Base-by-base conservation (phyloP, 805 yeast genomes). In the Middelhovenomyces tepae region DNA sequence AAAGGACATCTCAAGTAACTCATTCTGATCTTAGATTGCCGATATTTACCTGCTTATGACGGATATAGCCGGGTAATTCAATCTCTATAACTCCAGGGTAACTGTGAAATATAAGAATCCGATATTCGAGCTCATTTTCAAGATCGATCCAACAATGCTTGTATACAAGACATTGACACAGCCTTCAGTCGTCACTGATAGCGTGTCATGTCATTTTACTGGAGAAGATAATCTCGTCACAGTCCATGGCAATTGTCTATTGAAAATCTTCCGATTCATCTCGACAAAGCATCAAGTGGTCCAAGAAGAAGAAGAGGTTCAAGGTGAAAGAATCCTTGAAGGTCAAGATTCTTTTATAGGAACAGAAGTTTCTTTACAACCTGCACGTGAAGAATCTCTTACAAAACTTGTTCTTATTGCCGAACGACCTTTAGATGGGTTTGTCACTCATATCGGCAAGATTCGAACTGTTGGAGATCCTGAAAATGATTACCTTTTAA, bases 351-450 rank as follows among this genome's bases (percentile, higher is more conserved):
- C 45, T 17, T 43, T 43, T 24, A 36, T 38, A 21, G 46, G 36
- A 21, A 35, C 39, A 7, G 56, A 55, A 29, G 40, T 45, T 21
- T 44, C 46, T 13, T 36, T 48, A 16, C 46, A 46, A 35, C 36
- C 36, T 11, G 35, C 53, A 11, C 25, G 36, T 16, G 53, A 45
- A 16, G 36, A 32, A 11, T 31, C 33, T 10, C 32, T 36, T 3
- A 40, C 55, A 25, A 58, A 57, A 29, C 51, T 70, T 35, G 51
- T 56, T 5, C 53, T 78, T 30, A 53, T 75, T 2, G 60, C 72
- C n/a, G 94, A 85, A 51, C 80, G 70, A 54, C 68, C 71, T 36
- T 56, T 89, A 22, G 74, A 77, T 35, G 96, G 95, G 4, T 62
- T 67, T 22, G 70, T 86, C 15, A 64, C 76, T 2, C 79, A 69